phyloP scores from a whole-genome alignment of 441 rosid species.

The Monsonia emarginata region DNA sequence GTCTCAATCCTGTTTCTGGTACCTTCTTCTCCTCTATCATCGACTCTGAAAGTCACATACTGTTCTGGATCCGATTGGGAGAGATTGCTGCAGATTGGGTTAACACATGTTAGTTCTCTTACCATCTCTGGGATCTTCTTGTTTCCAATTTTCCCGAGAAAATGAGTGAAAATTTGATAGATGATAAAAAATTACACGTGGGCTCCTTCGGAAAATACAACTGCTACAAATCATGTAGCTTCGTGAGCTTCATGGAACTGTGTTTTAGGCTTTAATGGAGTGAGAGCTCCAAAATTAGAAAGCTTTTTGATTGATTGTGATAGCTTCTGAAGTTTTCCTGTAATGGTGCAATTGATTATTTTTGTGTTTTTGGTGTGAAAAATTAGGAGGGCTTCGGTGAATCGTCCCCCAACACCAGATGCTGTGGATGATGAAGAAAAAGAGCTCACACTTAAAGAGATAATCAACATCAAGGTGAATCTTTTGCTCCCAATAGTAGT shows the following conservation, averaged over 20 bases:
- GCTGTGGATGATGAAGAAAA: slow-evolving; percentile 32
- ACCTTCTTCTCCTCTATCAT: neutral
- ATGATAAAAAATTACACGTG: neutral
- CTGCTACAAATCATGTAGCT: neutral
- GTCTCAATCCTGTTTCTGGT: no score
- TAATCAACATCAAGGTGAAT: slow-evolving; percentile 59
- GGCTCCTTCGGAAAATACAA: neutral
- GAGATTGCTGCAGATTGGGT: neutral
- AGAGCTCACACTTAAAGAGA: slow-evolving; percentile 56
- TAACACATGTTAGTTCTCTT: neutral
- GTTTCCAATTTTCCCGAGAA: neutral
- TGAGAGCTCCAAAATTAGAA: no score
- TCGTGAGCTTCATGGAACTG: no score
- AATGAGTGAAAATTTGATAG: neutral
- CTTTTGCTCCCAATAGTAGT: no score
- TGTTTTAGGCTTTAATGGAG: no score
- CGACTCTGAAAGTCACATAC: neutral
- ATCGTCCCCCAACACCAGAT: slow-evolving; percentile 70
- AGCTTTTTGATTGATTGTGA: no score
- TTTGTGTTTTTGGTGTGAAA: slow-evolving; percentile 4
- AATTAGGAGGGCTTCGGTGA: slow-evolving; percentile 56
- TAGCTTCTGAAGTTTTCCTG: no score
- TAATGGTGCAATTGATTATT: neutral
- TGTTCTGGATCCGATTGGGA: neutral
- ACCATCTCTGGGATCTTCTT: no score